Evolutionary conservation across 2,329 filamentous ascomycete species (phyloP).

Genomic region (Neurospora sp.): DNA sequence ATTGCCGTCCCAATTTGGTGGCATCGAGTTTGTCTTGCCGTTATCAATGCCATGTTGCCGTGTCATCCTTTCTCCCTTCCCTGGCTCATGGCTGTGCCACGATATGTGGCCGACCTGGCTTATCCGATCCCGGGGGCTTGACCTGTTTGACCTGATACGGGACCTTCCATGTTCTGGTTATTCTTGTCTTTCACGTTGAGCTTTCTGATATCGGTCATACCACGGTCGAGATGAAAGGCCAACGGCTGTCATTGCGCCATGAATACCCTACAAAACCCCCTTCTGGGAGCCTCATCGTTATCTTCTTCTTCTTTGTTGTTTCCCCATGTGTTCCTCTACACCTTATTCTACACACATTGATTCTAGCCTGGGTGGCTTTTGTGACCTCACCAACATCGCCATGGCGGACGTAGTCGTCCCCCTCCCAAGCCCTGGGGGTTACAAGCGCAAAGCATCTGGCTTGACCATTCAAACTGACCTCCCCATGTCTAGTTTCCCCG

Average conservation of each 20-base stretch:
- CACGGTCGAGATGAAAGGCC: conserved; percentile 7
- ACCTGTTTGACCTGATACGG: conserved; percentile 14
- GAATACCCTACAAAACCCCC: conserved; percentile 3
- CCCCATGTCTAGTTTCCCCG: conserved; percentile 22
- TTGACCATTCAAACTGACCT: conserved; percentile 25
- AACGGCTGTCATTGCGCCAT: conserved; percentile 1
- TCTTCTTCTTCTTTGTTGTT: not conserved
- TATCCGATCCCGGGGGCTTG: conserved; percentile 12
- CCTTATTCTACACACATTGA: not conserved
- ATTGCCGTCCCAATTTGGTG: conserved; percentile 7
- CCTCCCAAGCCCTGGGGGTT: conserved; percentile 7
- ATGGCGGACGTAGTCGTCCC: conserved; percentile 15
- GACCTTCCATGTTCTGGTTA: conserved; percentile 6
- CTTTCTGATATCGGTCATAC: conserved; percentile 9
- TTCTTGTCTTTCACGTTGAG: conserved; percentile 5
- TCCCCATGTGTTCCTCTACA: not conserved
- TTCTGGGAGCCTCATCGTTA: not conserved
- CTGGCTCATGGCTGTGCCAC: conserved; percentile 11
- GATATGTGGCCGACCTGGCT: conserved; percentile 8
- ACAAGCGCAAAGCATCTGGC: conserved; percentile 17
- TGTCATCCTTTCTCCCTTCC: conserved; percentile 13
- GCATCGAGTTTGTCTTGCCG: not conserved
- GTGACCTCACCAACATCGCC: conserved; percentile 1
- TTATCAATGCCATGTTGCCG: conserved; percentile 11
- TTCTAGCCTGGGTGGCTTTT: not conserved